Conservation (phyloP, 345 rosid species). For the Raphanus raphanistrum region DNA sequence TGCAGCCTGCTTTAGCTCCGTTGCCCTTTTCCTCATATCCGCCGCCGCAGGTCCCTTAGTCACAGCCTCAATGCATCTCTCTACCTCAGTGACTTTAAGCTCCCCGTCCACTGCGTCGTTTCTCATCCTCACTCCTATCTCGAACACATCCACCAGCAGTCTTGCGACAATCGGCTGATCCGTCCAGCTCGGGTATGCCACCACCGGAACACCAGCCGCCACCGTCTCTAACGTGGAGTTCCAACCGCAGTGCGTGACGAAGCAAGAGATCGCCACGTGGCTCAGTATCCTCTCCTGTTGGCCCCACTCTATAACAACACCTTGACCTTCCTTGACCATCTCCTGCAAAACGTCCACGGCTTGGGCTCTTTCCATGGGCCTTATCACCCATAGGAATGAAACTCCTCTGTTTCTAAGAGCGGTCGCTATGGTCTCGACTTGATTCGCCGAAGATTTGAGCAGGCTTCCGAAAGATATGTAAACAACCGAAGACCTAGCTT, state of each 20-base stretch:
- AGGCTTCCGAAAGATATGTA: constrained; percentile 67
- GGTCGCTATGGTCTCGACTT: constrained; percentile 43
- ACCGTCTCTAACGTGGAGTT: constrained; percentile 51
- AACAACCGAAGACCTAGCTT: constrained; percentile 47
- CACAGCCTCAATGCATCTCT: constrained; percentile 46
- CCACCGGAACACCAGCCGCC: constrained; percentile 48
- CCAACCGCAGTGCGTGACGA: constrained; percentile 64
- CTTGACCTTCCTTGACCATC: constrained; percentile 35
- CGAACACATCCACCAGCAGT: constrained; percentile 45
- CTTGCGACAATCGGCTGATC: constrained; percentile 47
- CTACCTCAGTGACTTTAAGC: constrained; percentile 42
- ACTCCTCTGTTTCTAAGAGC: constrained; percentile 40
- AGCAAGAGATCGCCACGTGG: constrained; percentile 49
- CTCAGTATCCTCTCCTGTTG: constrained; percentile 51
- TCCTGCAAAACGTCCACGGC: constrained; percentile 29
- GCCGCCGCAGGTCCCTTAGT: constrained; percentile 30
- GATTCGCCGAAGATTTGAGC: constrained; percentile 21
- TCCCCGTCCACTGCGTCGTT: constrained; percentile 34
- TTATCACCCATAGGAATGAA: constrained; percentile 59
- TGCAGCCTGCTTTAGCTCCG: constrained; percentile 40
- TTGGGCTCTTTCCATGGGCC: constrained; percentile 16
- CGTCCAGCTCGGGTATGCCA: constrained; percentile 47
- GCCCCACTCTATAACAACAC: constrained; percentile 53
- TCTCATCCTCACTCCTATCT: constrained; percentile 49
- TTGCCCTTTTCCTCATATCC: constrained; percentile 43